Evolutionary conservation across 2,329 filamentous ascomycete genomes (phyloP).

Genomic region (Lachnellula hyalina): DNA sequence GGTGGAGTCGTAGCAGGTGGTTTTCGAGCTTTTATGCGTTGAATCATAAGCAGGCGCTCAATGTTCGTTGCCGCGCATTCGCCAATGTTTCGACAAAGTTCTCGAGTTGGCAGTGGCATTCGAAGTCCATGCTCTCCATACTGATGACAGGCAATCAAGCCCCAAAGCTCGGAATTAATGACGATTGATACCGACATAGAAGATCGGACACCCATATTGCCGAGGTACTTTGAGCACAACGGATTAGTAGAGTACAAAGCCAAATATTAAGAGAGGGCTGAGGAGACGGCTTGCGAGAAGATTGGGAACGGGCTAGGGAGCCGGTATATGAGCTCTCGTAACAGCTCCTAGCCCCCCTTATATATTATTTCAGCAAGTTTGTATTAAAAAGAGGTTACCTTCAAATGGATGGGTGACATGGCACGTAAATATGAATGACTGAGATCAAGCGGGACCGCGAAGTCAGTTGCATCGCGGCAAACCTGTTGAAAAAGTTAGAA

Average conservation of each 20-base stretch:
- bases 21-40: slow-evolving; percentile 16
- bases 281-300: too few species aligned
- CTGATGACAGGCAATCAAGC: slow-evolving; percentile 76
- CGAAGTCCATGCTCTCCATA: slow-evolving; percentile 74
- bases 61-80: slow-evolving; percentile 21
- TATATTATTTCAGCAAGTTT: too few species aligned
- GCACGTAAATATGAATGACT: slow-evolving; percentile 79
- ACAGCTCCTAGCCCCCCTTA: too few species aligned
- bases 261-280: too few species aligned
- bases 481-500: slow-evolving; percentile 39
- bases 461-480: slow-evolving; percentile 66
- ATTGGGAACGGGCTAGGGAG: too few species aligned
- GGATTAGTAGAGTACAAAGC: too few species aligned
- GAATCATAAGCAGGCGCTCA: slow-evolving; percentile 15
- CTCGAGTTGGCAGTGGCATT: slow-evolving; percentile 80
- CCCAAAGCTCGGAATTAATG: slow-evolving; percentile 79
- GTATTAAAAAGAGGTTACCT: too few species aligned
- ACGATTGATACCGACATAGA: slow-evolving; percentile 93
- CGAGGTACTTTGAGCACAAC: slow-evolving; percentile 54
- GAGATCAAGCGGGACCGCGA: slow-evolving; percentile 70
- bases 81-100: slow-evolving; percentile 77
- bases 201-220: slow-evolving; percentile 80
- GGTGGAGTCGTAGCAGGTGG: slow-evolving; percentile 8
- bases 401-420: slow-evolving; percentile 83
- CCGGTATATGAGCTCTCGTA: too few species aligned